phyloP scores from a whole-genome alignment of 805 yeast genomes.

The Yarrowia sp. region DNA sequence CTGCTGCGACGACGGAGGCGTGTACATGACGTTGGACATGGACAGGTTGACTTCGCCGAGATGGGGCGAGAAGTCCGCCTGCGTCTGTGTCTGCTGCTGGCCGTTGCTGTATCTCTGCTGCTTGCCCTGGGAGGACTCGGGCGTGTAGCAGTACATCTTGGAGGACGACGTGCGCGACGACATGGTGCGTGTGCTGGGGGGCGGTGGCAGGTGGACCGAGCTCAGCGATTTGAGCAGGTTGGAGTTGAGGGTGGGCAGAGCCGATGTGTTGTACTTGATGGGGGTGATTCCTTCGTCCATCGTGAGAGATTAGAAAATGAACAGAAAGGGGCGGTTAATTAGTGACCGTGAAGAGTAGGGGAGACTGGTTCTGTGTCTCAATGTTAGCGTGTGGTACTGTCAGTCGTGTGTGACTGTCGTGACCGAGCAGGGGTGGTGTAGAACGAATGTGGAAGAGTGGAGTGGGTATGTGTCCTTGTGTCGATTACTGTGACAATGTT shows the following conservation, averaged over 20 bases:
- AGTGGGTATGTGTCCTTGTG: too few relatives aligned
- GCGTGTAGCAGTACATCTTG: slow-evolving; percentile 37
- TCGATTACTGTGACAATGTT: too few relatives aligned
- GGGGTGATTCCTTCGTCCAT: slow-evolving; percentile 39
- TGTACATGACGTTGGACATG: slow-evolving; percentile 34
- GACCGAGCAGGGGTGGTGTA: slow-evolving; percentile 3
- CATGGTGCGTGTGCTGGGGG: slow-evolving; percentile 47
- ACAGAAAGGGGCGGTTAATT: background rate
- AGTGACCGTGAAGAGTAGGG: slow-evolving; percentile 20
- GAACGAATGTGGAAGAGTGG: background rate
- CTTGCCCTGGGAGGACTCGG: slow-evolving; percentile 39
- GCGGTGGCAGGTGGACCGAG: slow-evolving; percentile 55
- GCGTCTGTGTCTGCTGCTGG: slow-evolving; percentile 33
- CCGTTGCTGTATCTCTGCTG: slow-evolving; percentile 24
- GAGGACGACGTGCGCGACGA: slow-evolving; percentile 34
- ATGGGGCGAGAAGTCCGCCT: slow-evolving; percentile 28
- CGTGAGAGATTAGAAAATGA: slow-evolving; percentile 17
- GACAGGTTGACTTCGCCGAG: slow-evolving; percentile 28
- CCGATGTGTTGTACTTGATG: slow-evolving; percentile 38
- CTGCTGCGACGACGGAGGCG: slow-evolving; percentile 39
- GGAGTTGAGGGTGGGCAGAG: slow-evolving; percentile 40
- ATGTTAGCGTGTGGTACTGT: background rate
- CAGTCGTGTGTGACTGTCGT: slow-evolving; percentile 19
- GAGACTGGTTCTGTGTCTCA: background rate
- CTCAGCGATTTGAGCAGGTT: slow-evolving; percentile 52